Conservation (phyloP, 2,329 filamentous ascomycete species). For the Aspergillus sp. region DNA sequence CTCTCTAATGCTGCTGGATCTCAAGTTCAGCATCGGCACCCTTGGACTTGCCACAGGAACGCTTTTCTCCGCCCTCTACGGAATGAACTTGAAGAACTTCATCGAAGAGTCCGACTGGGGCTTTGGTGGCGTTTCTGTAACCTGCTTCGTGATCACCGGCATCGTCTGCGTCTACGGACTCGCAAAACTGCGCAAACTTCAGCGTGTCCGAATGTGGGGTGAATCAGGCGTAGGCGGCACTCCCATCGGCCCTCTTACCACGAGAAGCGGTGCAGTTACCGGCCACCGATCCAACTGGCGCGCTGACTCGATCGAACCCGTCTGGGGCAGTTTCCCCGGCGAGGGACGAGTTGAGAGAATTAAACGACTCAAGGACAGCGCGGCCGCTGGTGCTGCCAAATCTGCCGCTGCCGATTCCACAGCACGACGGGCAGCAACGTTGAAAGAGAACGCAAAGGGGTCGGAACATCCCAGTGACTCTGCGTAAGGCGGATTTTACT, state of each 20-base stretch:
- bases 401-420: slow-evolving; percentile 13
- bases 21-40: slow-evolving; percentile 94
- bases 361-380: slow-evolving; percentile 30
- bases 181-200: slow-evolving; percentile 75
- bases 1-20: slow-evolving; percentile 91
- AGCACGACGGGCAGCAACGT: slow-evolving; percentile 4
- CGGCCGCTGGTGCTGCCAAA: slow-evolving; percentile 18
- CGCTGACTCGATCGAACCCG: slow-evolving; percentile 39
- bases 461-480: too few species aligned
- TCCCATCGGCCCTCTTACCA: slow-evolving; percentile 22
- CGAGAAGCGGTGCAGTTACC: slow-evolving; percentile 16
- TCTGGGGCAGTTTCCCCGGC: slow-evolving; percentile 35
- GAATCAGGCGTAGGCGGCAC: slow-evolving; percentile 42
- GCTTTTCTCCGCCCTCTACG: slow-evolving; percentile 96
- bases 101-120: slow-evolving; percentile 90
- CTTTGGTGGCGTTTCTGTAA: slow-evolving; percentile 68
- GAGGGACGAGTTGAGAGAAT: slow-evolving; percentile 33
- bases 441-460: background rate
- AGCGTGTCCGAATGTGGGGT: slow-evolving; percentile 83
- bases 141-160: slow-evolving; percentile 67
- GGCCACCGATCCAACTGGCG: slow-evolving; percentile 36
- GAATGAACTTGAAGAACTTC: slow-evolving; percentile 99
- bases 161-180: slow-evolving; percentile 81
- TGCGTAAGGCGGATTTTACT: too few species aligned
- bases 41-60: slow-evolving; percentile 92